These are phyloP conservation scores for Conticribra weissflogii DNA, from an alignment of 108 stramenopile species.

Conservation along the genomic window DNA sequence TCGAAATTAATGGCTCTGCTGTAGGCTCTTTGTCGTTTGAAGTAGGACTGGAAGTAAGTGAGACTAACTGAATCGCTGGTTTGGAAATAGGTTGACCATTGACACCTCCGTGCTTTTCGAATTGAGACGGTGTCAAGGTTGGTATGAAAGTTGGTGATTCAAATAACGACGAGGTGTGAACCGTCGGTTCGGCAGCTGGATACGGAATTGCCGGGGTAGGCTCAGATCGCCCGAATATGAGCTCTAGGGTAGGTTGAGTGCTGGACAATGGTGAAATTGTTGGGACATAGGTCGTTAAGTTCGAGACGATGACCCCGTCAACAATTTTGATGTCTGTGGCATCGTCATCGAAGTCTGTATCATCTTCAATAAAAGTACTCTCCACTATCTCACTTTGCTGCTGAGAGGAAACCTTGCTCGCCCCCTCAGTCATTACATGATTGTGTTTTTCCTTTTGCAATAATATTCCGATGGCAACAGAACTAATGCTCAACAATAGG, in stretches of 20 bases:
- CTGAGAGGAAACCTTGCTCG: background rate
- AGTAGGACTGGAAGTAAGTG: background rate
- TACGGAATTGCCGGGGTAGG: background rate
- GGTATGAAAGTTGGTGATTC: background rate
- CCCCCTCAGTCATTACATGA: background rate
- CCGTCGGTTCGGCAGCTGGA: background rate
- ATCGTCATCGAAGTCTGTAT: background rate
- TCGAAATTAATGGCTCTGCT: background rate
- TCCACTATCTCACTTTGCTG: background rate
- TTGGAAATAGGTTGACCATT: background rate
- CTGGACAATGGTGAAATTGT: background rate
- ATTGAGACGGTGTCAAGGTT: background rate
- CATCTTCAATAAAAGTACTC: background rate
- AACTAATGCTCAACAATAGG: background rate
- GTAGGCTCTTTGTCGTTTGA: background rate
- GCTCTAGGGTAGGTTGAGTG: background rate
- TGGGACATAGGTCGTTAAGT: background rate
- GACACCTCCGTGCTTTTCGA: background rate
- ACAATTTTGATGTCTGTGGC: no score
- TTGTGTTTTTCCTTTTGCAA: background rate
- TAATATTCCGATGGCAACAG: background rate
- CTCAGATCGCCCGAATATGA: background rate
- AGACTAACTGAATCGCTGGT: background rate
- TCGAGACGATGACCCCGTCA: no score
- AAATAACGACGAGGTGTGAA: no score